Evolutionary conservation across 148 eudicot species (phyloP), one percentile per base, ranked within the genome.

Genomic region (Fallopia convolvulus): DNA sequence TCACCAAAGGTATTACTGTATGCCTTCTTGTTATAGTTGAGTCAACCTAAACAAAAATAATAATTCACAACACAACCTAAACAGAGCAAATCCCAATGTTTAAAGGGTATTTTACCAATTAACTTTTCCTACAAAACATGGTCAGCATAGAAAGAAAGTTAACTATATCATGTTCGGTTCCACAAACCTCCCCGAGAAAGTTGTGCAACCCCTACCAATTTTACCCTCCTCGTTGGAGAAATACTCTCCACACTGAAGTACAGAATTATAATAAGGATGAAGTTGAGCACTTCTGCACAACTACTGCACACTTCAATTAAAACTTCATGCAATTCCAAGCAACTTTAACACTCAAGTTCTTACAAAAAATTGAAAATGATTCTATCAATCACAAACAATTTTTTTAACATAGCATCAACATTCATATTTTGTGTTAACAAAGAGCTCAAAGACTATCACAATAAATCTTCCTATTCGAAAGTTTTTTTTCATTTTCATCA

Each of bases 101-200:
- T 50, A 50, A 42, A 42, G 18, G 56, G 56, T 15, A 50, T 13
- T 13, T 50, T 50, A 4, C 0, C 1, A 1, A 50, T 50, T 50
- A 50, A 79, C 70, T 74, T 74, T 66, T 65, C 53, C 49, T 72
- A 12, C 20, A 60, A 70, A 20, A 52, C 48, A 14, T 8, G 56
- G 56, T 50, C 17, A 50, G 18, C 56, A 50, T 50, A 50, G 56
- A 50, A 50, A 20, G 36, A 72, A 48, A 40, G 63, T 60, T 33
- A 70, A 56, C 7, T 61, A 15, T 56, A 55, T 58, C 53, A 41
- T 58, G 71, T 56, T 60, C 30, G 44, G 6, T 47, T 8, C 70
- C 53, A 20, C 53, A 61, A 13, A 76, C 15, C 44, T 33, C 23
- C 77, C 46, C 70, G 18, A 33, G 6, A 74, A 63, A 49, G 10